Evolutionary conservation across 2,329 filamentous ascomycete genomes (phyloP).

Genomic region (Phaeosphaeria sp.): DNA sequence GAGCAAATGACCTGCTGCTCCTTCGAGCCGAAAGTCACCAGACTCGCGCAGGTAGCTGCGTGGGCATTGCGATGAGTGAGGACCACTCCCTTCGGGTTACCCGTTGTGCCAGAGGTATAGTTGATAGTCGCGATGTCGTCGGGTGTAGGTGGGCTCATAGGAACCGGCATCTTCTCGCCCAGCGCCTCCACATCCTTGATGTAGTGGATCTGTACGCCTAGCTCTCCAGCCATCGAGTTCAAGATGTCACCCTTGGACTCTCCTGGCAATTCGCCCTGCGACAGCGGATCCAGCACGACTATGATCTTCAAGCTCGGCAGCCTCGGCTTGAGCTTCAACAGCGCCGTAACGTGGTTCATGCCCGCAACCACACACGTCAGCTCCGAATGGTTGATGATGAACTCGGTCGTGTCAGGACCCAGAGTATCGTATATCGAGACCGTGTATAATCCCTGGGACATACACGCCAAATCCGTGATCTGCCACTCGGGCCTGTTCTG

Average conservation of each 20-base stretch:
- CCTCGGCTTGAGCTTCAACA: constrained; percentile 80
- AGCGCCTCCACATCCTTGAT: constrained; percentile 82
- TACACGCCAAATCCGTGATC: constrained; percentile 82
- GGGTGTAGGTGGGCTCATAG: constrained; percentile 73
- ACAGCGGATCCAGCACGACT: constrained; percentile 82
- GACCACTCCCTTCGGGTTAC: constrained; percentile 81
- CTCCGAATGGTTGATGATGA: constrained; percentile 90
- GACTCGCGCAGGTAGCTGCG: constrained; percentile 69
- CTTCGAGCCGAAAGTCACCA: constrained; percentile 60
- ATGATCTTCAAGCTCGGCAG: constrained; percentile 86
- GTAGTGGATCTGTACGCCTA: constrained; percentile 80
- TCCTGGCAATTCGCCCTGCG: constrained; percentile 77
- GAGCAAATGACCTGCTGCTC: constrained; percentile 75
- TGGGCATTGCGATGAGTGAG: constrained; percentile 84
- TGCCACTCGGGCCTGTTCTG: constrained; percentile 91
- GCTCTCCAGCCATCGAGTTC: constrained; percentile 73
- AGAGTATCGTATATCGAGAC: constrained; percentile 97
- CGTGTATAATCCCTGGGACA: constrained; percentile 85
- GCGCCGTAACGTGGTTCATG: constrained; percentile 78
- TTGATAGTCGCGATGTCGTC: constrained; percentile 88
- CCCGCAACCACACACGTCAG: constrained; percentile 79
- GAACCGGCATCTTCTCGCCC: constrained; percentile 72
- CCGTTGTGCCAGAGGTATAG: constrained; percentile 87
- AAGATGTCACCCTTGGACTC: constrained; percentile 82
- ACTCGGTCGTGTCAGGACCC: constrained; percentile 88